A percentile compares a stretch with the other conserved stretches of the same genome.
These are phyloP conservation scores for Corymbia citriodora DNA, from an alignment of 441 rosid genomes.

Conservation along the genomic window DNA sequence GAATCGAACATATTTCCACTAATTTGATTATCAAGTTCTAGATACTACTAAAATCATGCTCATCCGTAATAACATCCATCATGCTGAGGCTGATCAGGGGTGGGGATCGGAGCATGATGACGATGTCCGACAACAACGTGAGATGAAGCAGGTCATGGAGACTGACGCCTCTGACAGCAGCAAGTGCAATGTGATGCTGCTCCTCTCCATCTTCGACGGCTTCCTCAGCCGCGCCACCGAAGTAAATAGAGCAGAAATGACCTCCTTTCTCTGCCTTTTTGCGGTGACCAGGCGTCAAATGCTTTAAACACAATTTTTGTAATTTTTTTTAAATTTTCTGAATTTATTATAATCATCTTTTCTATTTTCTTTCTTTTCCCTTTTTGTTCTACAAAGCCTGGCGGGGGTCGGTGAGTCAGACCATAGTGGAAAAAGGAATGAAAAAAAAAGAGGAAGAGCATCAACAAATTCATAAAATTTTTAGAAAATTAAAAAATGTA, in stretches of 20 bases:
- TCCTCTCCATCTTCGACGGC: background rate
- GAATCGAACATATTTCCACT: no score
- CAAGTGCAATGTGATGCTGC: background rate
- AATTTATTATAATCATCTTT: no score
- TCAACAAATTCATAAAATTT: no score
- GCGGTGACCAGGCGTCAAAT: background rate
- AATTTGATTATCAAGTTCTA: no score
- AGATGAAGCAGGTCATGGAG: background rate
- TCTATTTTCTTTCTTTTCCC: no score
- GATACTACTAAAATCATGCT: no score
- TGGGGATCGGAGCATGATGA: background rate
- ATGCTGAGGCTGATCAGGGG: background rate
- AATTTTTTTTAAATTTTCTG: fast-evolving
- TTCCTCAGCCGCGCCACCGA: fast-evolving
- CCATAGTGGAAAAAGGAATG: background rate
- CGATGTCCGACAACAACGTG: background rate
- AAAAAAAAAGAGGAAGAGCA: background rate
- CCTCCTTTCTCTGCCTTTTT: background rate
- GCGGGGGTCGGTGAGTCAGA: fast-evolving
- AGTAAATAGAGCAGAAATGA: background rate
- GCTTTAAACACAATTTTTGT: background rate
- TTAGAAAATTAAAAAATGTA: no score
- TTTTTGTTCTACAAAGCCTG: fast-evolving
- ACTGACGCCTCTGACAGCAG: background rate
- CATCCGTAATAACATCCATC: background rate